Evolutionary conservation across 768 basidiomycete genomes (phyloP), one percentile per base, ranked within the genome.

Genomic region (Trametes cingulata): DNA sequence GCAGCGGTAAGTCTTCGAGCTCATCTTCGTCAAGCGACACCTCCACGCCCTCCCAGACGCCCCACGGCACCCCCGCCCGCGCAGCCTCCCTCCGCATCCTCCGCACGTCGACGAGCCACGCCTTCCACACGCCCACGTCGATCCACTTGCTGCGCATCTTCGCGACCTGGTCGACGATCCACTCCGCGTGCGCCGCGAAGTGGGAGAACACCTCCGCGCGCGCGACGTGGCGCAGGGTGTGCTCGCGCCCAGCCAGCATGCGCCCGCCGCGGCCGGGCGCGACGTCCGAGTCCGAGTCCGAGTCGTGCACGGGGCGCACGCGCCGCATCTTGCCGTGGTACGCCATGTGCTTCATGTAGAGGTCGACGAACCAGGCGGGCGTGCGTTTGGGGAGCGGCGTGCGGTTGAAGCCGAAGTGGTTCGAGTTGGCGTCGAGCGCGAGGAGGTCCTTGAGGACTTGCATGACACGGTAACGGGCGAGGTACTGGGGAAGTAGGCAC

Each of bases 151-250:
- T 54, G 4, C 62, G 55, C 24, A 68, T 65, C 37, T 54, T 62
- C 10, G 64, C 67, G 59, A 81, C 81, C 50, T 85, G 77, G 12
- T 81, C 78, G 37, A 85, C 68, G 8, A 89, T 64, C 87, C 86
- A 89, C 36, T 79, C 80, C 0, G 79, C 78, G 9, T 88, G 85
- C 10, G 77, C 74, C 12, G 84, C 85, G 60, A 87, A 81, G 1
- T 77, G 59, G 12, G 77, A 75, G 36, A 74, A 68, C n/a, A 87
- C 68, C 66, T 86, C 82, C 35, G 83, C 78, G 27, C 57, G 75
- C 45, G 84, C 76, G 25, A 87, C 70, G 56, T 72, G 77, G 24
- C 83, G 80, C 14, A 79, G 76, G 40, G 76, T 74, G 24, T 81
- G 77, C 14, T 75, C 75, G 35, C 69, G 73, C 2, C 36, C 60